Conservation (phyloP, 139 green algal genomes). For the Pleodorina starrii region DNA sequence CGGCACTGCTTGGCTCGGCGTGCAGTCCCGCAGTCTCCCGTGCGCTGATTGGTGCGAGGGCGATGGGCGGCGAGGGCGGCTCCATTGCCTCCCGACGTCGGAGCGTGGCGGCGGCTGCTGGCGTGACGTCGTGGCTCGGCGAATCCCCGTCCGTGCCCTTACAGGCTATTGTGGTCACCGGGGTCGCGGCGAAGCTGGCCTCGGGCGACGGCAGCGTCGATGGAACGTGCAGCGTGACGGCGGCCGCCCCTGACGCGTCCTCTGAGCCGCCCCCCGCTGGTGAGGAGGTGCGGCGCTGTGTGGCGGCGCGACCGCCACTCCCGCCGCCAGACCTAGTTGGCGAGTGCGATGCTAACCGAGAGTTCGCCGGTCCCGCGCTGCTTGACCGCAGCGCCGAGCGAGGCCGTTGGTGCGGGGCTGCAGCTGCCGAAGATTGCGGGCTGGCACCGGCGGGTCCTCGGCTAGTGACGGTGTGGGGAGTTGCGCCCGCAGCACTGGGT, state of each 20-base stretch:
- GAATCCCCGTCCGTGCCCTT: not conserved
- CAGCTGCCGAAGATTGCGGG: not conserved
- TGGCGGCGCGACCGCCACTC: not conserved
- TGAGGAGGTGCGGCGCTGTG: not conserved
- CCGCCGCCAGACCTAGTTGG: not conserved
- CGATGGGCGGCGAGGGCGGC: conserved; percentile 5
- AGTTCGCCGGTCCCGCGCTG: not conserved
- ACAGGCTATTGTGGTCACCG: not conserved
- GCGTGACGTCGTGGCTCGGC: not conserved
- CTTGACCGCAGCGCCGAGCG: not conserved
- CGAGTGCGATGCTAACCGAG: not conserved
- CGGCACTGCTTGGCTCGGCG: not conserved
- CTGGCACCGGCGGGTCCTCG: not conserved
- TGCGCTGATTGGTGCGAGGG: not conserved
- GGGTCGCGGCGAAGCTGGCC: not conserved
- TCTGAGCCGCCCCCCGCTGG: not conserved
- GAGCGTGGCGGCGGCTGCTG: not conserved
- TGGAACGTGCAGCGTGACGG: not conserved
- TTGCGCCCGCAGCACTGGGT: not conserved
- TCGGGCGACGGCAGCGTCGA: not conserved
- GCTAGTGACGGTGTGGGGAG: not conserved
- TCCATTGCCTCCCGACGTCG: not conserved
- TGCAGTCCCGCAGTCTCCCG: not conserved
- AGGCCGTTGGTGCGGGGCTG: not conserved
- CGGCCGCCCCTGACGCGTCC: not conserved